Evolutionary conservation across 306 rosid genomes (phyloP), one percentile per base, ranked within the genome.

Genomic region (Fagus crenata): DNA sequence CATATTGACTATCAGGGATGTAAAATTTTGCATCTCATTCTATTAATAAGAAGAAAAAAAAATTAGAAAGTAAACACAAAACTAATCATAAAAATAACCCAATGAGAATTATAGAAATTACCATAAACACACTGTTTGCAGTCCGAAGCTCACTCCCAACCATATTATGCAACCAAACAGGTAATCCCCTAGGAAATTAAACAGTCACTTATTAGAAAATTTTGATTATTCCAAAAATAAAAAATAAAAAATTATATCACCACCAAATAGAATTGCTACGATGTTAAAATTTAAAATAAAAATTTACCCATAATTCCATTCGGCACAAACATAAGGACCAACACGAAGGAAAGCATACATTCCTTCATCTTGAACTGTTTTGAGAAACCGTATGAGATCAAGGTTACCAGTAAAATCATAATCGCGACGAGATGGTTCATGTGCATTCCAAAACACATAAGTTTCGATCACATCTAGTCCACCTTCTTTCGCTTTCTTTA

Each of bases 281-380:
- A 5, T 0, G 37, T 33, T 32, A 53, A 72, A 32, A 43, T n/a
- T 56, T 9, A 68, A 39, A 28, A 43, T 5, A 28, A 55, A 22
- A 70, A 5, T 14, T 6, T 33, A 89, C 89, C 91, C 91, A 15
- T 87, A 89, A n/a, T 87, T 84, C 91, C 90, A 89, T 67, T 89
- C 91, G 0, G 88, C 90, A 68, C 93, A 87, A 13, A 82, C 89
- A 37, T 89, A 89, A 2, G 93, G 93, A n/a, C 93, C 91, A 56
- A 87, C 87, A 3, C 93, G 91, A 80, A 87, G 91, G 78, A 89
- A 72, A 3, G 9, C 87, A 61, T 76, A 73, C 31, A 84, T 53
- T 6, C 77, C 74, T 0, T 59, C 69, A 6, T 81, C 37, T 33
- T 81, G 80, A 2, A 77, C 51, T 1, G 13, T 39, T 31, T 81